Percentiles rank a stretch among this genome's conserved stretches.
These are phyloP conservation scores for Zelonia costaricensis DNA, from an alignment of 208 protist species.

Conservation along the genomic window DNA sequence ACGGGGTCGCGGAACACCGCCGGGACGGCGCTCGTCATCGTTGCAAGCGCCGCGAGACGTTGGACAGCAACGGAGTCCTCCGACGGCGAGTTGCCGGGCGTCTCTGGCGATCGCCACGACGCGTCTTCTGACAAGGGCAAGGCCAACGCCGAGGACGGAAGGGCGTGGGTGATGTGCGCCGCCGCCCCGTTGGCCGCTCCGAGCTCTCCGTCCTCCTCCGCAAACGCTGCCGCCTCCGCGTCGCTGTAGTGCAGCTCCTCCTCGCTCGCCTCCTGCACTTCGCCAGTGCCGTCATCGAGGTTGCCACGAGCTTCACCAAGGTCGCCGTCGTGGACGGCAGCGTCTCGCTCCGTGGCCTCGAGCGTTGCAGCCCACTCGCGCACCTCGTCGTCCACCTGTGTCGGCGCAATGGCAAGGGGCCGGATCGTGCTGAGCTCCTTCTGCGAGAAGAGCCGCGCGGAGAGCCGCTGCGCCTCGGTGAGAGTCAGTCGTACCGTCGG, in stretches of 20 bases:
- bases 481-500: constrained; percentile 82
- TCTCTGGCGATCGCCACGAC: no score
- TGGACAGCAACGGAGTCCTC: no score
- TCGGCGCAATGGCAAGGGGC: constrained; percentile 62
- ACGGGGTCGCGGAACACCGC: constrained; percentile 30
- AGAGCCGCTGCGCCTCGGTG: constrained; percentile 75
- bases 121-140: no score
- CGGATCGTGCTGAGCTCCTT: constrained; percentile 77
- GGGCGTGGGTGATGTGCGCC: no score
- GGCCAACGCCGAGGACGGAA: not conserved
- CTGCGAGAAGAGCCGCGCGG: constrained; percentile 74
- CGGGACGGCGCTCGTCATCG: constrained; percentile 2
- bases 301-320: not conserved
- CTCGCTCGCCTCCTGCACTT: not conserved
- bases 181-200: not conserved
- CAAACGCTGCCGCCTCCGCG: constrained; percentile 5
- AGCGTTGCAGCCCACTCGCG: constrained; percentile 38
- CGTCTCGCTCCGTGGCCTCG: not conserved
- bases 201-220: not conserved
- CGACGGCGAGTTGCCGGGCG: no score
- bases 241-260: constrained; percentile 12
- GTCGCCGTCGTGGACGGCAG: not conserved
- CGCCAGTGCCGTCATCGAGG: not conserved
- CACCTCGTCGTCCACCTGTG: constrained; percentile 61
- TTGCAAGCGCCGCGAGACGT: no score